Percentiles rank a stretch among this genome's conserved stretches.
Conservation (phyloP, 1,284 basidiomycete species). For the Cryptococcus neoformans region DNA sequence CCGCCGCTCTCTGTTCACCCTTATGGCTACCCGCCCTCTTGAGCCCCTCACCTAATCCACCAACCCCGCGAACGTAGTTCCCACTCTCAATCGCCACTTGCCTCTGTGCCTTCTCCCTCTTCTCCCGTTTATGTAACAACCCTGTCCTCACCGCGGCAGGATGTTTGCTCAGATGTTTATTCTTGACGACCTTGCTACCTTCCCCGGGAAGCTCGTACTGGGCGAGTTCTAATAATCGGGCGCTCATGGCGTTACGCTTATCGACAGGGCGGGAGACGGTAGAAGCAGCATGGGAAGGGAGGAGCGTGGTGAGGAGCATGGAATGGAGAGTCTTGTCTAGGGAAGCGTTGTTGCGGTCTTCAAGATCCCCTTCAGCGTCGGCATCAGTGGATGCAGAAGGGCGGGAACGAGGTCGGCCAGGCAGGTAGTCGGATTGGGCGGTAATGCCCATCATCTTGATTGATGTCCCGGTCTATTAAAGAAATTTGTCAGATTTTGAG, state of each 20-base stretch:
- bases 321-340: constrained; percentile 49
- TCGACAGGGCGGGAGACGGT: constrained; percentile 39
- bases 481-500: background rate
- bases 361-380: background rate
- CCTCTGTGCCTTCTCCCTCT: constrained; percentile 24
- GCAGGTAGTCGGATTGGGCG: constrained; percentile 16
- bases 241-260: constrained; percentile 42
- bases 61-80: constrained; percentile 38
- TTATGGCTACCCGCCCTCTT: constrained; percentile 11
- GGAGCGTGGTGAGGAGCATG: constrained; percentile 45
- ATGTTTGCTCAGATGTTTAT: constrained; percentile 24
- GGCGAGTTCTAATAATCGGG: constrained; percentile 45
- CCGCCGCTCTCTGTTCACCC: constrained; percentile 16
- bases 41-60: constrained; percentile 40
- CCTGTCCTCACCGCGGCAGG: constrained; percentile 43
- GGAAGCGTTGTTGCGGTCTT: constrained; percentile 7
- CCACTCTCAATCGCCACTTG: constrained; percentile 38
- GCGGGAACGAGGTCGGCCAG: constrained; percentile 18
- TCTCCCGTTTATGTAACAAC: constrained; percentile 35
- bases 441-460: constrained; percentile 47
- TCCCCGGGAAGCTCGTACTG: constrained; percentile 38
- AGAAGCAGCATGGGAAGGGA: constrained; percentile 29
- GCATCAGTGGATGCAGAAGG: background rate
- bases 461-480: constrained; percentile 35
- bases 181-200: constrained; percentile 20